Evolutionary conservation across 2,329 filamentous ascomycete genomes (phyloP), one percentile per base, ranked within the genome.

Genomic region (Aspergillus fumigatus): DNA sequence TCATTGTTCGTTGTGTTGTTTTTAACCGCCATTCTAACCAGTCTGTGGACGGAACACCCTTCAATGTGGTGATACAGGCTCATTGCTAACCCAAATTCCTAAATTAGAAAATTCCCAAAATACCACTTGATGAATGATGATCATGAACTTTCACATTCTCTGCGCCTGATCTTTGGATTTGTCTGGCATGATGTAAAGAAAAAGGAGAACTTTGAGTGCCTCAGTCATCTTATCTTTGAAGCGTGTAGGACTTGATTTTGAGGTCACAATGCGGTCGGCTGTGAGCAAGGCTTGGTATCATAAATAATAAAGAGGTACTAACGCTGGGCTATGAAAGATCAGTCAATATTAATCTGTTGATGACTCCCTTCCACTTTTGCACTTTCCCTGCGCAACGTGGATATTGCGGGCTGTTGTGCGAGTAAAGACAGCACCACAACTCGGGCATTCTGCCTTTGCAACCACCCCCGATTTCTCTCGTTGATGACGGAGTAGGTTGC

Each of bases 381-480:
- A 97, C 76, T 97, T 97, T 70, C 96, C 92, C 74, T 96, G 90
- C 25, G 80, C 79, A 70, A 87, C 80, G 71, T 97, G 93, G 11
- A 92, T 92, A 70, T 97, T 97, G 59, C 92, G 84, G 48, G 93
- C 93, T 23, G 83, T 87, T 5, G 92, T 96, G 65, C 93, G 82
- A 11, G 93, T 97, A 67, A 97, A 97, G 68, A 96, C 92, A 10
- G 92, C 92, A 40, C 92, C 91, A 69, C 93, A 97, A 70, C 92
- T 89, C 19, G 91, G 92, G 70, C 93, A 97, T 51, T 87, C 87
- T 3, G 91, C 90, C 77, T 97, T 97, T 29, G 89, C 82, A 10
- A 92, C 90, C 52, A 92, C 92, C 26, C 93, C 93, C 0, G 90
- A 95, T 73, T 96, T 97, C 75, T 97, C 93, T 47, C 93, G 85